Evolutionary conservation across 768 basidiomycete genomes (phyloP).

Genomic region (Boletus insuetus): DNA sequence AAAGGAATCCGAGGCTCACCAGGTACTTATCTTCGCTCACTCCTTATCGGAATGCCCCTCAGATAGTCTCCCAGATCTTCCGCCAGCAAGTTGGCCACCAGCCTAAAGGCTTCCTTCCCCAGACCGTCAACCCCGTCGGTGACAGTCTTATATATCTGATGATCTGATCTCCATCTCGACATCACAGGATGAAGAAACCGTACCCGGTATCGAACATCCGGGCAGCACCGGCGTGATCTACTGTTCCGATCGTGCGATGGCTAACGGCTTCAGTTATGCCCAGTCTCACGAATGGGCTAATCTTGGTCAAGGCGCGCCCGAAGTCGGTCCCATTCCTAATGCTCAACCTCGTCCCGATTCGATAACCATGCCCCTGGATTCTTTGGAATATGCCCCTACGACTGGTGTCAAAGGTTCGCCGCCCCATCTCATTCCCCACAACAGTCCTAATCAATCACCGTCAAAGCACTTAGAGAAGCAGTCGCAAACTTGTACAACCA

Average conservation of each 20-base stretch:
- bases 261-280: constrained; percentile 86
- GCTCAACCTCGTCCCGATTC: constrained; percentile 63
- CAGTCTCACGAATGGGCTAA: constrained; percentile 81
- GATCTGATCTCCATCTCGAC: constrained; percentile 1
- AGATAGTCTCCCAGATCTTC: constrained; percentile 54
- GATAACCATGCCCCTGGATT: constrained; percentile 66
- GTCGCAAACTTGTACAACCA: constrained; percentile 89
- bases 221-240: constrained; percentile 69
- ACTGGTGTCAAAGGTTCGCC: constrained; percentile 78
- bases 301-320: constrained; percentile 90
- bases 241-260: constrained; percentile 92
- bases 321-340: constrained; percentile 80
- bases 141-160: background rate
- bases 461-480: constrained; percentile 74
- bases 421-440: constrained; percentile 1
- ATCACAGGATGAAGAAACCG: constrained; percentile 77
- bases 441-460: constrained; percentile 1
- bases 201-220: constrained; percentile 84
- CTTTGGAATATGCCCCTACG: constrained; percentile 89
- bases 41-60: background rate
- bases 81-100: constrained; percentile 70
- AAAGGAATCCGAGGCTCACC: constrained; percentile 85
- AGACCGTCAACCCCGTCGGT: constrained; percentile 68
- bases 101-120: constrained; percentile 60
- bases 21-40: constrained; percentile 39